Base-by-base conservation (phyloP, 257 asterid species). In the Petunia axillaris region DNA sequence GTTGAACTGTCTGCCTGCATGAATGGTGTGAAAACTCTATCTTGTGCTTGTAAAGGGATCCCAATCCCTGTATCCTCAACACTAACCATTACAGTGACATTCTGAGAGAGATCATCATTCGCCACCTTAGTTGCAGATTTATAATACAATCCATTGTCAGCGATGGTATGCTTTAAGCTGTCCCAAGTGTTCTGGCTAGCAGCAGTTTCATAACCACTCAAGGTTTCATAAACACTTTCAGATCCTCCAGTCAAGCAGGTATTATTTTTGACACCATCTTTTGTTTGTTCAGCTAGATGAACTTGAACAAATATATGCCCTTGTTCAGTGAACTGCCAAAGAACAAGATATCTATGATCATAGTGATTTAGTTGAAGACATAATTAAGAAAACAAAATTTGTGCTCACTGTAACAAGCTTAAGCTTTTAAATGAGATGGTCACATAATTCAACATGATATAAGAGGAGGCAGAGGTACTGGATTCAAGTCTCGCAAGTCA, bases 1-100 rank as follows among this genome's bases (percentile, higher is more conserved):
- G 97, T 95, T 43, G 99, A 93, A 81, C 99, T 95, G 85, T 95
- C 99, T 4, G 99, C 99, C 86, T 95, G 99, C 99, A 95, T 95
- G 79, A 95, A 95, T 2, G 98, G 99, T 0, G 95, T 91, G 86
- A 95, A 95, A 40, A 95, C 94, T 55, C 89, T 91, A 46, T 89
- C 88, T 53, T 93, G 97, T 44, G 97, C 97, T 52, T 80, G 90
- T 50, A 89, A 84, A 1, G 97, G 95, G 59, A 93, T 95, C 50
- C 99, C 99, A 4, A 95, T 91, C 37, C 99, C 99, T 0, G 99
- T 95, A 67, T 95, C 99, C 85, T 95, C 99, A 41, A 95, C 99
- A 77, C 85, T 84, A 60, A 95, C 92, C 88, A 89, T 85, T 79
- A 95, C 82, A 15, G 86, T 77, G 77, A 91, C 95, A 40, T 65